Evolutionary conservation across 805 yeast species (phyloP), one percentile per base, ranked within the genome.

Genomic region (Candida fluviatilis): DNA sequence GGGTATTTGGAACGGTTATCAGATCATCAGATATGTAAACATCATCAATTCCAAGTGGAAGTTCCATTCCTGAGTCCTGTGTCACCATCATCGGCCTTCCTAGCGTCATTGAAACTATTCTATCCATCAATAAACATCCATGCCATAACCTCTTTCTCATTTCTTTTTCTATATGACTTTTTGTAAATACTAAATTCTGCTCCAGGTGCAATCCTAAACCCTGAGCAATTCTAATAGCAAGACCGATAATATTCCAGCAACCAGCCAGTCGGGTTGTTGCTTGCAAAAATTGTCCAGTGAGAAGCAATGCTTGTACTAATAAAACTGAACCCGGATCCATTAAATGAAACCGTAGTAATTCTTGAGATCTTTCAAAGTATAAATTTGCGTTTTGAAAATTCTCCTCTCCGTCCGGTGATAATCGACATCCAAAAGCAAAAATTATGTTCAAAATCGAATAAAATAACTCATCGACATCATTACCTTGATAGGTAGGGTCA

Each of bases 1-100:
- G 53, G 12, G 33, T 26, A 14, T 35, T 34, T 12, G 45, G 43
- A 2, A 40, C 32, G 5, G 16, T 19, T 3, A 49, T 44, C 7
- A 35, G 35, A 7, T 34, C 37, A 23, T 46, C 52, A 8, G 39
- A 35, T 7, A 54, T 45, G 32, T 42, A 40, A 16, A 36, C 46
- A 35, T 54, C 58, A 26, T 53, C 55, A 5, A 49, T 41, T 26
- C 38, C 31, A 3, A 44, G 12, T 11, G 58, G 58, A 16, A 37
- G 34, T 13, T 36, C 43, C 15, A 50, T 46, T 14, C 34, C 31
- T 34, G 38, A 32, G 5, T 35, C 40, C 18, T 43, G 43, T 6
- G 48, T 35, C 24, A 51, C 47, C 58, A 53, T 53, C 18, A 46
- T 32, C 4, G 58, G 57, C 13, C 58, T 39, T 4, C 58, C 58